Base-by-base conservation (phyloP, 257 asterid species). In the Fraxinus cuspidata region DNA sequence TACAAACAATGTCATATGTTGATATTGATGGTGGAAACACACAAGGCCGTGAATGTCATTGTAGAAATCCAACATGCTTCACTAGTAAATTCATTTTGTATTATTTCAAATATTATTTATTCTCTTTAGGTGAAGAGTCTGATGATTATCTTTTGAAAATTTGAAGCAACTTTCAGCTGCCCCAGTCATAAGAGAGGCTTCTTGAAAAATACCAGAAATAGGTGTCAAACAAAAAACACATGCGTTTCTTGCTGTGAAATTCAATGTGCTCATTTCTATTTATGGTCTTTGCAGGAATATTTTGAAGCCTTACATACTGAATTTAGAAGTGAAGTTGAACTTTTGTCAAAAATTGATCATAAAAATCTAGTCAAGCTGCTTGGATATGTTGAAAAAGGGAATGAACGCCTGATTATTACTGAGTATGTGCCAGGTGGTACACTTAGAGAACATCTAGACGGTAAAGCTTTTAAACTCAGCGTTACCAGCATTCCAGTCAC, bases 361-460 rank as follows among this genome's bases (percentile, higher is more conserved):
- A 94, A 97, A 21, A 96, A 85, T 88, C 86, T 96, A 80, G 99
- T 96, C 79, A 93, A 91, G 90, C 93, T 92, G 70, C 97, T 96
- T 79, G 99, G 98, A 74, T 96, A 90, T 77, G 83, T 96, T 80
- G 99, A 96, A 81, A 89, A 82, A 76, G 98, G 96, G 82, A 86
- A 80, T 29, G 99, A 96, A 47, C 97, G 97, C 71, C 85, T 96
- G 75, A 86, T 96, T 79, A 92, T 96, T 77, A 93, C 98, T 16
- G 98, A 96, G 87, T 96, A 83, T 81, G 97, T 96, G 72, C 90
- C 97, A 34, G 94, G 92, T 65, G 98, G 99, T 81, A 93, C 94
- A 76, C 97, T 96, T 72, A 87, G 99, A 86, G 98, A 96, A 79
- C 97, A 93, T 85, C 87, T 95, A 56, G 99, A 95, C 76, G 99